phyloP scores from a whole-genome alignment of 352 stramenopile genomes.

The Aphanomyces astaci region DNA sequence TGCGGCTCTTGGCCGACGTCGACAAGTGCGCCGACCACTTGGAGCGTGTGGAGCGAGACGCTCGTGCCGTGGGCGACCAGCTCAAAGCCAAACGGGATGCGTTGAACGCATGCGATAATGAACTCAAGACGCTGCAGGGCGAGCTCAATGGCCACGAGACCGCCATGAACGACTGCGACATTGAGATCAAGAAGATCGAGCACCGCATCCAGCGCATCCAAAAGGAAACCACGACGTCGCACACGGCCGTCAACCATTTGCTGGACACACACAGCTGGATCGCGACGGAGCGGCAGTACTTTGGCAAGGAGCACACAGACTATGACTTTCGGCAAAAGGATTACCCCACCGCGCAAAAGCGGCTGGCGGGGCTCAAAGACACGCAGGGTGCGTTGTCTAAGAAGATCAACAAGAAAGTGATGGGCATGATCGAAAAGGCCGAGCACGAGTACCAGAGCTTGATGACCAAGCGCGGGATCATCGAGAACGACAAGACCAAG shows the following conservation, averaged over 20 bases:
- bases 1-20: not conserved
- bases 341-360: conserved; percentile 68
- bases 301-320: conserved; percentile 93
- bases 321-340: conserved; percentile 96
- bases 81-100: conserved; percentile 61
- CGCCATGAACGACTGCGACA: conserved; percentile 82
- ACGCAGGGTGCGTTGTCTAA: conserved; percentile 91
- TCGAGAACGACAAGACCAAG: conserved; percentile 99
- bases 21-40: not conserved
- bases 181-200: conserved; percentile 94
- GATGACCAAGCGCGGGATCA: conserved; percentile 96
- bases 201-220: conserved; percentile 89
- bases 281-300: conserved; percentile 94
- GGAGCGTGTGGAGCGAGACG: conserved; percentile 44
- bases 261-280: conserved; percentile 96
- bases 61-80: conserved; percentile 50
- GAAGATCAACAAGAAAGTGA: conserved; percentile 99
- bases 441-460: conserved; percentile 98
- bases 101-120: conserved; percentile 81
- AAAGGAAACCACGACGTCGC: conserved; percentile 89
- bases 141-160: conserved; percentile 71
- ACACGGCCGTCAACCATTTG: conserved; percentile 86
- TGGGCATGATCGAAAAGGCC: conserved; percentile 99
- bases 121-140: conserved; percentile 85
- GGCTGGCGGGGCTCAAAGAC: conserved; percentile 88